These are phyloP conservation scores for Microstroma glucosiphilum DNA, from an alignment of 1,284 basidiomycete species.

Conservation along the genomic window DNA sequence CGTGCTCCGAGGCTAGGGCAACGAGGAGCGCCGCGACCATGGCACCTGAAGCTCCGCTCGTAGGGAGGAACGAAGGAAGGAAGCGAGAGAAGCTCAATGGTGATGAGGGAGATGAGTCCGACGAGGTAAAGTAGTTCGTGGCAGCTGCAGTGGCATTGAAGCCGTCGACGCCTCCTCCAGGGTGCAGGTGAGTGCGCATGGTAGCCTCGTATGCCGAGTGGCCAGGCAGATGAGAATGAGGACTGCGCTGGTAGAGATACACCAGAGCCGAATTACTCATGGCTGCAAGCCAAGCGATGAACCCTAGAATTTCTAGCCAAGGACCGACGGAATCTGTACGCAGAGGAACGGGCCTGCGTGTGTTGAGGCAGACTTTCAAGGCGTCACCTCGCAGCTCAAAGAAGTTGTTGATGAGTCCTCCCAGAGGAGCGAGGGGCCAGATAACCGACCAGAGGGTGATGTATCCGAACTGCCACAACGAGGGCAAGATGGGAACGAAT, in stretches of 20 bases:
- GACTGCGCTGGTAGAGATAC: constrained; percentile 38
- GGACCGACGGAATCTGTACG: constrained; percentile 86
- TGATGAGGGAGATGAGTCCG: constrained; percentile 14
- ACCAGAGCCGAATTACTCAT: constrained; percentile 36
- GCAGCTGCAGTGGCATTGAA: constrained; percentile 4
- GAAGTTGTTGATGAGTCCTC: constrained; percentile 65
- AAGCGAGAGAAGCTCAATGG: constrained; percentile 25
- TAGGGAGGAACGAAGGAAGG: constrained; percentile 25
- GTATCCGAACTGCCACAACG: constrained; percentile 63
- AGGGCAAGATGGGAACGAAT: not conserved
- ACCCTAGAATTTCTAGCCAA: constrained; percentile 75
- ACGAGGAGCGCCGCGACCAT: constrained; percentile 36
- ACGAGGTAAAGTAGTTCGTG: not conserved
- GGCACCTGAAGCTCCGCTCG: constrained; percentile 24
- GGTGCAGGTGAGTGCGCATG: constrained; percentile 32
- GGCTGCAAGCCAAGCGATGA: constrained; percentile 35
- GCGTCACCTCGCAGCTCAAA: constrained; percentile 88
- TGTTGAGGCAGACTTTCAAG: constrained; percentile 84
- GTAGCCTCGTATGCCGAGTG: constrained; percentile 29
- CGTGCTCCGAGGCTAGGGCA: constrained; percentile 43
- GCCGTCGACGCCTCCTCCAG: not conserved
- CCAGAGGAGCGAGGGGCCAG: constrained; percentile 74
- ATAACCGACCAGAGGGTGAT: constrained; percentile 85
- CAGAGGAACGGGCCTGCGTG: constrained; percentile 73
- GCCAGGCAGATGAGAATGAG: constrained; percentile 19